phyloP scores from a whole-genome alignment of 495 filamentous ascomycete species.

The Recurvomyces mirabilis region DNA sequence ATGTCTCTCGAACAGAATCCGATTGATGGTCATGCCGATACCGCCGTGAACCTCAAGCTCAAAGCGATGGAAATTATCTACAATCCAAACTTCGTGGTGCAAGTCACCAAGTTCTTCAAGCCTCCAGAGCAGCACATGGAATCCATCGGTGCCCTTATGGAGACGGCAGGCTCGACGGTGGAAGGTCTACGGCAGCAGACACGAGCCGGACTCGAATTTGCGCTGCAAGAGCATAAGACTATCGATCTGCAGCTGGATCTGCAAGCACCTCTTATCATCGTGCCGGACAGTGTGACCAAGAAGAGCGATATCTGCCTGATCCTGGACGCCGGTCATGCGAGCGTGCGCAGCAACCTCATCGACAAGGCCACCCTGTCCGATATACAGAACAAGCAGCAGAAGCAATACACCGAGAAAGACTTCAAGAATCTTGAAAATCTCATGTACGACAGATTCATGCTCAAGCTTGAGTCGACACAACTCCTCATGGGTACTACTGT shows the following conservation, averaged over 20 bases:
- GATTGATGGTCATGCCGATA: conserved; percentile 80
- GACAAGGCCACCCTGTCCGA: conserved; percentile 80
- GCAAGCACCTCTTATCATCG: conserved; percentile 88
- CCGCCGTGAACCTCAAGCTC: conserved; percentile 77
- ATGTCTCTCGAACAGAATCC: conserved; percentile 90
- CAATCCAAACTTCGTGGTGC: conserved; percentile 84
- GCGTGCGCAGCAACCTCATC: conserved; percentile 83
- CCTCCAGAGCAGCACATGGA: conserved; percentile 97
- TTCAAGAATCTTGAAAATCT: conserved; percentile 73
- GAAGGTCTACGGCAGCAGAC: conserved; percentile 92
- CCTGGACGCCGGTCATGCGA: conserved; percentile 89
- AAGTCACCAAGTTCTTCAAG: conserved; percentile 85
- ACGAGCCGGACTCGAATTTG: conserved; percentile 87
- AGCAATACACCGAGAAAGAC: conserved; percentile 79
- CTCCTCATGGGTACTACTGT: conserved; percentile 92
- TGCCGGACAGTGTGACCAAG: conserved; percentile 81
- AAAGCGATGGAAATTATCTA: conserved; percentile 95
- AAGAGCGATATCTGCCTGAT: conserved; percentile 77
- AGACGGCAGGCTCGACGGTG: conserved; percentile 88
- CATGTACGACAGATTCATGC: conserved; percentile 90
- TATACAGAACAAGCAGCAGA: conserved; percentile 80
- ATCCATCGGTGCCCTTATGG: conserved; percentile 85
- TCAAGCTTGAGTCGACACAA: conserved; percentile 88
- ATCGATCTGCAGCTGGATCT: conserved; percentile 92
- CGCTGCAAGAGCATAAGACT: conserved; percentile 93